A percentile compares a stretch with the other conserved stretches of the same genome.
Conservation (phyloP, 148 eudicot genomes). For the Vaccinium corymbosum region DNA sequence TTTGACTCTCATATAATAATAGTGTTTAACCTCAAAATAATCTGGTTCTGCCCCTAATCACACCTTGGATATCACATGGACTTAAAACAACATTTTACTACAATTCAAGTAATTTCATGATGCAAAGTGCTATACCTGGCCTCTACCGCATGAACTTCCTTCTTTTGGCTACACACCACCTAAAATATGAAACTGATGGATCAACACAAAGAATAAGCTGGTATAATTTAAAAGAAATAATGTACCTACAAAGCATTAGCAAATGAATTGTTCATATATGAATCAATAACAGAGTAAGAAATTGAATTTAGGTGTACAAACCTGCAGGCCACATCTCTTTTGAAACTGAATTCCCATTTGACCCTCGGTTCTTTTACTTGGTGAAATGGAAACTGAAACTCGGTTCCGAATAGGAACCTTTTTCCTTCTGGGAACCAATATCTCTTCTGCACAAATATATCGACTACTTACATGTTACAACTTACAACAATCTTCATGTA, state of each 20-base stretch:
- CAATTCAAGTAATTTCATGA: neutral
- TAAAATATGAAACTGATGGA: constrained; percentile 21
- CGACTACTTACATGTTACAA: neutral
- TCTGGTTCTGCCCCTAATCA: neutral
- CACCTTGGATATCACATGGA: neutral
- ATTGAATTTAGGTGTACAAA: constrained; percentile 17
- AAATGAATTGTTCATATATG: neutral
- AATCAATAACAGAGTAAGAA: neutral
- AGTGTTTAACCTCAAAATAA: neutral
- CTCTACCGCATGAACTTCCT: constrained; percentile 46
- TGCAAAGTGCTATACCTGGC: constrained; percentile 53
- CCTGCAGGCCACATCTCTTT: constrained; percentile 38
- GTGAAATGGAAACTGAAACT: constrained; percentile 25
- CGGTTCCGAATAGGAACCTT: constrained; percentile 26
- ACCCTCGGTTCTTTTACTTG: constrained; percentile 23
- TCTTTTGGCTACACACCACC: constrained; percentile 57
- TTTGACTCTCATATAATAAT: neutral
- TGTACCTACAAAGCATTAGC: neutral
- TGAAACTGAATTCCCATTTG: constrained; percentile 22
- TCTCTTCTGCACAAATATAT: constrained; percentile 15
- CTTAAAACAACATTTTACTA: neutral
- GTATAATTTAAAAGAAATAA: neutral
- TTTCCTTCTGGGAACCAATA: constrained; percentile 17
- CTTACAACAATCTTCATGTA: neutral
- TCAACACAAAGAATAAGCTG: neutral